Evolutionary conservation across 1,284 basidiomycete genomes (phyloP).

Genomic region (Cutaneotrichosporon curvatum): DNA sequence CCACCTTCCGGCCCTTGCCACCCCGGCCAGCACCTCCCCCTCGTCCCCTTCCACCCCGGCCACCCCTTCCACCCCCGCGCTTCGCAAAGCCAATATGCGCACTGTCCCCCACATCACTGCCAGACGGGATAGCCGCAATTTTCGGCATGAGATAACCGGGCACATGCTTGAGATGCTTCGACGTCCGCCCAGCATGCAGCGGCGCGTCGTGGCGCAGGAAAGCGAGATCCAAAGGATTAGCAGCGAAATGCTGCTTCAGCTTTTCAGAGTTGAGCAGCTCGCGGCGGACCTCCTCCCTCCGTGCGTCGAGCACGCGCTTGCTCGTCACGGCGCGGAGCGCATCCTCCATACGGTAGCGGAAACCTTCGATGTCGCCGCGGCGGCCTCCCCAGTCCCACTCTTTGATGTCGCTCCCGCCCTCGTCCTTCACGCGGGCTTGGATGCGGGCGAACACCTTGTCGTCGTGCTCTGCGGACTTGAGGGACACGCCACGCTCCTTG

Average conservation of each 20-base stretch:
- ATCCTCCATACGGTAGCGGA: slow-evolving; percentile 97
- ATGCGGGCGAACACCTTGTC: slow-evolving; percentile 72
- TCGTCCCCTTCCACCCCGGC: slow-evolving; percentile 25
- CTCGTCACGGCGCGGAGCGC: slow-evolving; percentile 82
- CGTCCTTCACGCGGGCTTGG: slow-evolving; percentile 60
- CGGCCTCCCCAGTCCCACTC: slow-evolving; percentile 91
- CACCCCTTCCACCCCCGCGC: slow-evolving; percentile 23
- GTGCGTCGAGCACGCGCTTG: slow-evolving; percentile 78
- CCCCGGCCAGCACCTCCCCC: slow-evolving; percentile 16
- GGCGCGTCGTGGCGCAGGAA: slow-evolving; percentile 93
- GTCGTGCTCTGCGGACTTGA: slow-evolving; percentile 63
- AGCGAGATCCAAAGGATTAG: slow-evolving; percentile 89
- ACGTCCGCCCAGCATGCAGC: slow-evolving; percentile 76
- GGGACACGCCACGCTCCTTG: slow-evolving; percentile 54
- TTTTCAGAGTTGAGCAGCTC: slow-evolving; percentile 95
- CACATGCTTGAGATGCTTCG: slow-evolving; percentile 91
- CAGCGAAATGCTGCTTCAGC: slow-evolving; percentile 97
- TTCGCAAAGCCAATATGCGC: slow-evolving; percentile 34
- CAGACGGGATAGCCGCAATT: slow-evolving; percentile 53
- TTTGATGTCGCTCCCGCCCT: slow-evolving; percentile 65
- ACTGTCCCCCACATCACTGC: slow-evolving; percentile 30
- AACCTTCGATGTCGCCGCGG: slow-evolving; percentile 79
- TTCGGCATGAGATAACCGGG: slow-evolving; percentile 88
- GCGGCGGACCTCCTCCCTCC: slow-evolving; percentile 86
- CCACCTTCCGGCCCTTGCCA: slow-evolving; percentile 35